Conservation (phyloP, 2,329 filamentous ascomycete species). For the Arthrobotrys iridis region DNA sequence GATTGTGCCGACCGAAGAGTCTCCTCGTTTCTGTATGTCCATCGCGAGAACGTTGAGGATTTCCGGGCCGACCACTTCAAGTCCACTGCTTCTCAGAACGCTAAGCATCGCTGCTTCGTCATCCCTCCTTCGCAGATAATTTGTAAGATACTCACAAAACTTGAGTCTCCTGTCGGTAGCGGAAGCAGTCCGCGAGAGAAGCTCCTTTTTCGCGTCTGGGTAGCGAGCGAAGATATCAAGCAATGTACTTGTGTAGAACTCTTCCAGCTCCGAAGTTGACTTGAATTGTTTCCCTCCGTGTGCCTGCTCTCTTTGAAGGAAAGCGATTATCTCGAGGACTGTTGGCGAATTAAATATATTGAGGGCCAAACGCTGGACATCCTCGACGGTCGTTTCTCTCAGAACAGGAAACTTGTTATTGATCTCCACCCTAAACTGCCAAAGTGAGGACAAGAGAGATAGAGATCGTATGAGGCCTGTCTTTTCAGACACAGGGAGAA, state of each 20-base stretch:
- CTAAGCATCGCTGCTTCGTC: background rate
- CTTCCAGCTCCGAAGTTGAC: background rate
- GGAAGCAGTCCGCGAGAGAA: background rate
- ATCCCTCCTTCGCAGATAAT: background rate
- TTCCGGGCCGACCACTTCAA: background rate
- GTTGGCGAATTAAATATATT: background rate
- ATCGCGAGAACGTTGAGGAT: background rate
- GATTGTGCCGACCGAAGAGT: background rate
- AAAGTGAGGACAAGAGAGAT: background rate
- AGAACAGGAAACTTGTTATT: background rate
- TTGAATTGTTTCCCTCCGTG: background rate
- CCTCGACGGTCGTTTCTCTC: background rate
- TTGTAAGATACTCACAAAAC: background rate
- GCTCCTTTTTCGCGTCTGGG: background rate
- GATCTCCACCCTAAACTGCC: background rate
- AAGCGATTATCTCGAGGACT: background rate
- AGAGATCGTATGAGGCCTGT: background rate
- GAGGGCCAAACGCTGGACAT: background rate
- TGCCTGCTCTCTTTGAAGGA: background rate
- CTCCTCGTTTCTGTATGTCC: background rate
- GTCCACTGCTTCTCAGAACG: background rate
- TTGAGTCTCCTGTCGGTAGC: background rate
- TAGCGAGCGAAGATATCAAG: background rate
- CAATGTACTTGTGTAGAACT: background rate
- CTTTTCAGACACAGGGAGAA: background rate